Percentiles rank a stretch among this genome's conserved stretches.
These are phyloP conservation scores for Zychaea mexicana DNA, from an alignment of 371 early-diverging fungal species.

Conservation along the genomic window DNA sequence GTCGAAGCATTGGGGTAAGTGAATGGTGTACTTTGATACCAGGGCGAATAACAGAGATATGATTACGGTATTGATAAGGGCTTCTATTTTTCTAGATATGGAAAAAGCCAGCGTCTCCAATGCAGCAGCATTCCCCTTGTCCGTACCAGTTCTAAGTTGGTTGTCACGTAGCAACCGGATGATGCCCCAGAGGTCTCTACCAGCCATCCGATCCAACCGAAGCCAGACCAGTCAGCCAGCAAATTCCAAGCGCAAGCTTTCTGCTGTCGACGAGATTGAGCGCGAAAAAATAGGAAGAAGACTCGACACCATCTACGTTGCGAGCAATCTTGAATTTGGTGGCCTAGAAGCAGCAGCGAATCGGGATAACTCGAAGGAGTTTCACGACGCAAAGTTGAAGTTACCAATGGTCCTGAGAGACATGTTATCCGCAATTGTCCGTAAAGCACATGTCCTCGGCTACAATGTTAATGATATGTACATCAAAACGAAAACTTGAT, in stretches of 20 bases:
- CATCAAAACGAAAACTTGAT: too few relatives aligned
- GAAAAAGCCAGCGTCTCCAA: slow-evolving; percentile 11
- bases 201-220: too few relatives aligned
- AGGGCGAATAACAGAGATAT: neutral
- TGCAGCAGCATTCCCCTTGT: neutral
- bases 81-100: slow-evolving; percentile 5
- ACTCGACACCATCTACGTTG: slow-evolving; percentile 11
- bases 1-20: neutral
- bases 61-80: too few relatives aligned
- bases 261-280: slow-evolving; percentile 11
- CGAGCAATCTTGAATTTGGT: neutral
- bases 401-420: neutral
- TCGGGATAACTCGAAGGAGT: neutral
- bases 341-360: neutral
- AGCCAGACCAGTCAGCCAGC: too few relatives aligned
- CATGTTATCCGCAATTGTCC: neutral
- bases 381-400: neutral
- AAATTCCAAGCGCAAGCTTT: slow-evolving; percentile 9
- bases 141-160: too few relatives aligned
- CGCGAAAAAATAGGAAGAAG: slow-evolving; percentile 8
- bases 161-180: too few relatives aligned
- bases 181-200: too few relatives aligned
- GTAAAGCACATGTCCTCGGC: neutral
- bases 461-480: neutral
- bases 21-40: neutral